Evolutionary conservation across 208 protist species (phyloP).

Genomic region (Hexamita inflata): DNA sequence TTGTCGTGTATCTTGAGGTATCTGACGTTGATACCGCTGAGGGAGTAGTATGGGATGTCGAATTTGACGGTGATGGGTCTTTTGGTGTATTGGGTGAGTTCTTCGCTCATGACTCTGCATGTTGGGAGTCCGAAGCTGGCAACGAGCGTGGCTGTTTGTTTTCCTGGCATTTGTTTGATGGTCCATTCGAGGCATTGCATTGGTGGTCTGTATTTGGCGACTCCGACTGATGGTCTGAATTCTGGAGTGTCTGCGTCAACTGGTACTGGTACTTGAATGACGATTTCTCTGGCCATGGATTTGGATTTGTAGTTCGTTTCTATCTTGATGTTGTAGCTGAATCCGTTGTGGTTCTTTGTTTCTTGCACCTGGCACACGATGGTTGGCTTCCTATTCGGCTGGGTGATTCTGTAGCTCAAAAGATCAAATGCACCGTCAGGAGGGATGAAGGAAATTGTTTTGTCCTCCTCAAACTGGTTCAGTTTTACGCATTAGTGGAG

Average conservation of each 20-base stretch:
- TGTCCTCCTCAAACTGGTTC: background rate
- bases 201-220: background rate
- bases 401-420: background rate
- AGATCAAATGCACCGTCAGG: background rate
- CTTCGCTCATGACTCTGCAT: background rate
- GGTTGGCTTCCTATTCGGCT: background rate
- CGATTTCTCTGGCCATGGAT: background rate
- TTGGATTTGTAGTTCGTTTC: background rate
- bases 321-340: background rate
- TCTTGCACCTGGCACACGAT: background rate
- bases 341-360: background rate
- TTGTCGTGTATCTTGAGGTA: background rate
- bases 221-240: background rate
- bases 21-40: background rate
- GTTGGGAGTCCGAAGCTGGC: background rate
- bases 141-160: background rate
- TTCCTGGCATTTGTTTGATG: background rate
- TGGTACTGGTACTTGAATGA: background rate
- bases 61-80: background rate
- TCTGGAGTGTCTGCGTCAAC: background rate
- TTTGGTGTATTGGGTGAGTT: background rate
- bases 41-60: background rate
- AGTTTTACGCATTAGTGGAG: background rate
- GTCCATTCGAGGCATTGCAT: background rate
- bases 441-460: background rate